These are phyloP conservation scores for Beauveria brongniartii DNA, from an alignment of 2,329 filamentous ascomycete genomes.

Conservation along the genomic window DNA sequence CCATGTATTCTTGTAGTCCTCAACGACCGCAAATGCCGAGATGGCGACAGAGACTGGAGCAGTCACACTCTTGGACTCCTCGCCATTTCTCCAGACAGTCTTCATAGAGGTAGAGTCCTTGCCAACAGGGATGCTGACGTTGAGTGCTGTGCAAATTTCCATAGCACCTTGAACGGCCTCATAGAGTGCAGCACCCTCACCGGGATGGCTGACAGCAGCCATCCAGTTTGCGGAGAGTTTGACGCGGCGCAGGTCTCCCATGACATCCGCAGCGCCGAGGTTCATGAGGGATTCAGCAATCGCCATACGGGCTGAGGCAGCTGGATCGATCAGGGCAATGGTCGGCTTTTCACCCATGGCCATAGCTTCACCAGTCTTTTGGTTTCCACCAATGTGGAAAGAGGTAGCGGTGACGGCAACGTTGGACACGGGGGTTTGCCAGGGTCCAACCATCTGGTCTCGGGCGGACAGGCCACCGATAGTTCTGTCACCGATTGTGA, in stretches of 20 bases:
- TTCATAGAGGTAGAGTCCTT: slow-evolving; percentile 99
- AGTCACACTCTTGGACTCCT: slow-evolving; percentile 73
- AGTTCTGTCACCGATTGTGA: slow-evolving; percentile 89
- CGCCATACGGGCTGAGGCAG: slow-evolving; percentile 90
- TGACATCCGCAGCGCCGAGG: slow-evolving; percentile 66
- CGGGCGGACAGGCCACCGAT: slow-evolving; percentile 82
- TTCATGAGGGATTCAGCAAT: slow-evolving; percentile 93
- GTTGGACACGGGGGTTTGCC: slow-evolving; percentile 91
- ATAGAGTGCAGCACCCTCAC: slow-evolving; percentile 86
- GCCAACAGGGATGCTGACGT: slow-evolving; percentile 88
- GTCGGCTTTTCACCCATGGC: slow-evolving; percentile 90
- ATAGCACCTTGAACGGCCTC: slow-evolving; percentile 90
- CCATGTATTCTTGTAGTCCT: slow-evolving; percentile 81
- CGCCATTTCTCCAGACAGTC: slow-evolving; percentile 78
- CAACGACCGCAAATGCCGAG: slow-evolving; percentile 80
- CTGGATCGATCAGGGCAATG: slow-evolving; percentile 80
- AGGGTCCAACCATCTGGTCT: slow-evolving; percentile 94
- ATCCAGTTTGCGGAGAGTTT: slow-evolving; percentile 98
- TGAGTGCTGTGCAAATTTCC: slow-evolving; percentile 84
- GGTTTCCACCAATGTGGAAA: slow-evolving; percentile 55
- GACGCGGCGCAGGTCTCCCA: slow-evolving; percentile 67
- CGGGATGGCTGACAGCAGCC: slow-evolving; percentile 89
- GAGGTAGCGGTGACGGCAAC: slow-evolving; percentile 87
- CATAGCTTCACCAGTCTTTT: slow-evolving; percentile 88
- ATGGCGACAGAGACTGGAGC: slow-evolving; percentile 87